Evolutionary conservation across 2,329 filamentous ascomycete species (phyloP).

Genomic region (Alternaria postmessia): DNA sequence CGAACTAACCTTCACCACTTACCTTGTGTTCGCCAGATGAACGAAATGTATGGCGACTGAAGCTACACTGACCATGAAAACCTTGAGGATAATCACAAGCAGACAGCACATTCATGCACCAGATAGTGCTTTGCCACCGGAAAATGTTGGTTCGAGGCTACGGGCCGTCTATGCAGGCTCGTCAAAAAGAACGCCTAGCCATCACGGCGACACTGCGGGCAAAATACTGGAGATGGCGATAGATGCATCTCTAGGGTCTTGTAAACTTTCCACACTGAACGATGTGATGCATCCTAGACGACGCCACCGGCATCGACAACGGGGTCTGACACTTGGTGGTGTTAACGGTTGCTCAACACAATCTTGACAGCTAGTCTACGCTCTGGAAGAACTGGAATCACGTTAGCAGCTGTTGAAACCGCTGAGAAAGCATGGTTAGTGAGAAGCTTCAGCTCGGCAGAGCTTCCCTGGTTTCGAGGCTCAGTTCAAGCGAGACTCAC

Average conservation of each 20-base stretch:
- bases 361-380: neutral
- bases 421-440: neutral
- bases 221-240: constrained; percentile 1
- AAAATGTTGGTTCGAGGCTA: neutral
- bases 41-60: neutral
- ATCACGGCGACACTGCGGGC: constrained; percentile 6
- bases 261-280: constrained; percentile 5
- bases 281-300: neutral
- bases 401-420: constrained; percentile 5
- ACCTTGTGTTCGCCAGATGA: neutral
- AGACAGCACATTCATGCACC: neutral
- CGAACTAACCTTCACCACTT: neutral
- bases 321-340: neutral
- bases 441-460: constrained; percentile 1
- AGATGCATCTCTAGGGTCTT: constrained; percentile 4
- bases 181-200: constrained; percentile 4
- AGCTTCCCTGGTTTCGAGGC: constrained; percentile 1
- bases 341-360: neutral
- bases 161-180: constrained; percentile 1
- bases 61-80: neutral
- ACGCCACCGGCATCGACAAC: neutral
- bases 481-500: neutral
- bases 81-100: neutral
- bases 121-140: constrained; percentile 2
- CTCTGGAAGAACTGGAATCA: constrained; percentile 1